Percentiles rank a stretch among this genome's conserved stretches.
phyloP scores from a whole-genome alignment of 1,139 yeast species.

The Magnusiomyces ingens region DNA sequence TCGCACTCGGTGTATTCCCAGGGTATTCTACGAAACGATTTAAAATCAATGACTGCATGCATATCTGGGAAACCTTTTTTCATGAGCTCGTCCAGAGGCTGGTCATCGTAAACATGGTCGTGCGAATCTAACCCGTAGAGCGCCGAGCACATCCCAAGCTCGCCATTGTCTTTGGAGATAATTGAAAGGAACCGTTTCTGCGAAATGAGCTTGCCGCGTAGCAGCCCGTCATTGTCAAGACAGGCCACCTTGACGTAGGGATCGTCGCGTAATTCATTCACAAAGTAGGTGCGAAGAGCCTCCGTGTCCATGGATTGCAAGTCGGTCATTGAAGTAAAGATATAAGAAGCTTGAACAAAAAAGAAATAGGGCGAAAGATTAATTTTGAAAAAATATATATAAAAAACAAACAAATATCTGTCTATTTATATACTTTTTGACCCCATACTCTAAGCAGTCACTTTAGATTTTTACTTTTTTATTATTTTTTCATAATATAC shows the following conservation, averaged over 20 bases:
- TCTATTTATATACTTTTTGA: too few relatives aligned
- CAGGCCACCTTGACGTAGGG: conserved; percentile 33
- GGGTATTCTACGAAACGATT: conserved; percentile 27
- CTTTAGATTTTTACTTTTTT: too few relatives aligned
- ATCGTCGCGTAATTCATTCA: conserved; percentile 19
- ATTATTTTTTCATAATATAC: too few relatives aligned
- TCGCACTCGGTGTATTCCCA: conserved; percentile 25
- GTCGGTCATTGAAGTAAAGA: neutral
- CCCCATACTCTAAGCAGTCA: too few relatives aligned
- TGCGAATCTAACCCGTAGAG: conserved; percentile 37
- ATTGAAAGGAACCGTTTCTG: conserved; percentile 28
- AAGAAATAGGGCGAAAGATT: neutral
- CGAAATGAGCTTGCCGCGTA: conserved; percentile 35
- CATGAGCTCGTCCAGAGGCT: conserved; percentile 27
- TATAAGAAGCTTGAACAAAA: neutral
- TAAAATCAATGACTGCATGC: conserved; percentile 28
- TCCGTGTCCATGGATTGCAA: neutral
- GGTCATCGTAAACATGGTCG: conserved; percentile 29
- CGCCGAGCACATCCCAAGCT: conserved; percentile 35
- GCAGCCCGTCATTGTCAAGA: conserved; percentile 34
- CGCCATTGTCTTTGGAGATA: conserved; percentile 19
- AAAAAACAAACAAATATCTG: too few relatives aligned
- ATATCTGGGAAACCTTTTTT: conserved; percentile 35
- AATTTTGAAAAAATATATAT: neutral
- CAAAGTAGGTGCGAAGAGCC: neutral